Evolutionary conservation across 169 alveolate genomes (phyloP).

Genomic region (Cryptosporidium canis): DNA sequence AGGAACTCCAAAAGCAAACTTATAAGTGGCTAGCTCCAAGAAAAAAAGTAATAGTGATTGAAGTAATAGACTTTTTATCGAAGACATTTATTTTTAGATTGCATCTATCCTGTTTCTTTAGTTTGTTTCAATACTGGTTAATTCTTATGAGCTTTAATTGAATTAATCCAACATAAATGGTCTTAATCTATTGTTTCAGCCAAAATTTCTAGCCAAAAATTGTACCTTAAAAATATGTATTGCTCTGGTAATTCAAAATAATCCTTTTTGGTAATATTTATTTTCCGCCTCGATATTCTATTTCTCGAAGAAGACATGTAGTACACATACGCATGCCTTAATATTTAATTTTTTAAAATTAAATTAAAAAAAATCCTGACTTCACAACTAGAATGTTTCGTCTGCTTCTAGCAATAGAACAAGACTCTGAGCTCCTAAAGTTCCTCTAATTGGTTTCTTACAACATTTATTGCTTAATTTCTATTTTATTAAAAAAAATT

Average conservation of each 20-base stretch:
- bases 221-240: not conserved
- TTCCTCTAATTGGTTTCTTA: not conserved
- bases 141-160: not conserved
- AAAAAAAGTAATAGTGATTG: not conserved
- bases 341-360: not conserved
- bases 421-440: not conserved
- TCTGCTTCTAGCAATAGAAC: too few relatives aligned
- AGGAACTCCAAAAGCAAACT: conserved; percentile 23
- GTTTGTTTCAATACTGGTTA: not conserved
- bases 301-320: conserved; percentile 56
- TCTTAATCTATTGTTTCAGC: not conserved
- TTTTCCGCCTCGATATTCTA: conserved; percentile 66
- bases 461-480: not conserved
- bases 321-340: conserved; percentile 55
- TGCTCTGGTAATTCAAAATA: not conserved
- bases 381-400: too few relatives aligned
- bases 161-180: not conserved
- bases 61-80: conserved; percentile 13
- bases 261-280: not conserved
- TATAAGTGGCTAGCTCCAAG: not conserved
- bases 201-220: not conserved
- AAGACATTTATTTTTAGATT: conserved; percentile 28
- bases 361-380: not conserved
- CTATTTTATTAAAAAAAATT: not conserved
- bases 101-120: not conserved